Evolutionary conservation across 352 stramenopile species (phyloP), one percentile per base, ranked within the genome.

Genomic region (Sclerospora graminicola): DNA sequence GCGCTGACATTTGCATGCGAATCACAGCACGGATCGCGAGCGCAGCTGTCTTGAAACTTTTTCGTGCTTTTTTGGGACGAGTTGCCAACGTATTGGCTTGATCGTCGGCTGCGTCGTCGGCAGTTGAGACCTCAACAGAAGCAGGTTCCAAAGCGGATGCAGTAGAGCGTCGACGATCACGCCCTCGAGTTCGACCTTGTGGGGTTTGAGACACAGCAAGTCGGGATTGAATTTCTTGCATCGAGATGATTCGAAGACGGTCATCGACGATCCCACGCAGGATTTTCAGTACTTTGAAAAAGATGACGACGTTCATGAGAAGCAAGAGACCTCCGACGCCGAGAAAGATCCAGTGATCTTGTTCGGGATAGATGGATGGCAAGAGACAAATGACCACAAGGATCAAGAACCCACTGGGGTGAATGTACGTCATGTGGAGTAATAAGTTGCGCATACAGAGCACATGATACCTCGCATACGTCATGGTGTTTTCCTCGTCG

Each of bases 1-100:
- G 51, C 13, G 78, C 77, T n/a, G 77, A 88, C 80, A 92, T 92
- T 35, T 92, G 81, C 78, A 92, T 89, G 4, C 81, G 75, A 32
- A 92, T 75, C 7, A 87, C 41, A 0, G 78, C 73, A 0, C 81
- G 78, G 3, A 92, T 70, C 16, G 66, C 50, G 9, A 86, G 50
- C 1, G 78, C 78, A 11, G 72, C 68, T 0, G 61, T 59, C 21
- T 83, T 84, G 30, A 91, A 64, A 16, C 56, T 70, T 31, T 44
- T 47, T 24, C 41, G 45, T 14, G 39, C 38, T 18, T 60, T 55
- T 16, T 60, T 54, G 27, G 18, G 44, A 39, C 40, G 32, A 46
- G 34, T 33, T 11, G 45, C 24, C 41, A 49, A 16, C 10, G 32
- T 31, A 18, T 29, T 30, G 4, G 5, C 11, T 8, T 4, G 28